Evolutionary conservation across 2,329 filamentous ascomycete genomes (phyloP).

Genomic region (Blastomyces parvus): DNA sequence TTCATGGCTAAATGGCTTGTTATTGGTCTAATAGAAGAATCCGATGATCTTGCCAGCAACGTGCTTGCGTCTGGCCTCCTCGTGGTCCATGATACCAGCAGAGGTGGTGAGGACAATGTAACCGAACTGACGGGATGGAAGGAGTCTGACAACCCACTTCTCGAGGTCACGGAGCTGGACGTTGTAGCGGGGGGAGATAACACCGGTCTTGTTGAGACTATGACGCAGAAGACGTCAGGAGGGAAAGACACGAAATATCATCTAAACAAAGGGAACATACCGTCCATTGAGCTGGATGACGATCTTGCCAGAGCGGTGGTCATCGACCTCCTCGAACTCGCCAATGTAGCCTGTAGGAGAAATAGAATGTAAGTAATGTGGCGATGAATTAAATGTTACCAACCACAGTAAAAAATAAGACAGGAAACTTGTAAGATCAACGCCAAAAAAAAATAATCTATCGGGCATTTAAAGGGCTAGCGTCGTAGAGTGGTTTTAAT

Average conservation of each 20-base stretch:
- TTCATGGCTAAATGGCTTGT: neutral
- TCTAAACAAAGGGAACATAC: constrained; percentile 27
- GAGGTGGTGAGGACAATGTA: constrained; percentile 99
- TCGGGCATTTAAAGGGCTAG: constrained; percentile 99
- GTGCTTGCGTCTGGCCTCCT: constrained; percentile 98
- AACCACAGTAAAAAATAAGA: constrained; percentile 49
- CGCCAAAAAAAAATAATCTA: constrained; percentile 64
- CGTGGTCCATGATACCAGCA: constrained; percentile 99
- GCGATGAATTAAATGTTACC: constrained; percentile 90
- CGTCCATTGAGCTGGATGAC: constrained; percentile 99
- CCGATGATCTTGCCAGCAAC: constrained; percentile 98
- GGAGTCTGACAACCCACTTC: constrained; percentile 99
- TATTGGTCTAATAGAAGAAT: constrained; percentile 81
- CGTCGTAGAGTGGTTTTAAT: constrained; percentile 57
- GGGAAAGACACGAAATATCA: neutral
- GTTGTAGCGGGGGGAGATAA: constrained; percentile 99
- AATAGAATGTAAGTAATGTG: constrained; percentile 59
- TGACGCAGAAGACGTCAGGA: constrained; percentile 6
- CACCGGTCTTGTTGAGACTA: constrained; percentile 92
- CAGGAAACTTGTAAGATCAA: constrained; percentile 96
- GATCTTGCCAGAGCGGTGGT: constrained; percentile 99
- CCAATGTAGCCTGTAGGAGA: constrained; percentile 76
- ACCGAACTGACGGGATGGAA: constrained; percentile 99
- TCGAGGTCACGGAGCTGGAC: constrained; percentile 94
- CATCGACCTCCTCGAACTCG: constrained; percentile 98